These are phyloP conservation scores for Pseudocercospora eumusae DNA, from an alignment of 2,329 filamentous ascomycete genomes.

Conservation along the genomic window DNA sequence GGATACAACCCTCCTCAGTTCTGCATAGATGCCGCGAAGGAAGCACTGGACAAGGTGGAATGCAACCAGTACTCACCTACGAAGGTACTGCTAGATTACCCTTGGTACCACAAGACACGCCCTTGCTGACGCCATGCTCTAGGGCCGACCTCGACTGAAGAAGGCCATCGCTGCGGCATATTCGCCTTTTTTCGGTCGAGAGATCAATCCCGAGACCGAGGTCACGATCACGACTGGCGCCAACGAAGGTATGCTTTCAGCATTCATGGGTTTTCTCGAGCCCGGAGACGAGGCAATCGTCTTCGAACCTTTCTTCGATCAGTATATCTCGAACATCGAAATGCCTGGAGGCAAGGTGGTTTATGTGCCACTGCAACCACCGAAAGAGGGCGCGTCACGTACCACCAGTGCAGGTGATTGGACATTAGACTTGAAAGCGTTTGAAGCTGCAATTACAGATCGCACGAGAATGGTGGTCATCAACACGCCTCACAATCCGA, in stretches of 20 bases:
- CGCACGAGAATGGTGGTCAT: conserved; percentile 96
- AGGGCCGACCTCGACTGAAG: conserved; percentile 83
- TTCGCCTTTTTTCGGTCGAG: conserved; percentile 80
- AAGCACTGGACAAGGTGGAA: conserved; percentile 84
- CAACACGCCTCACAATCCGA: conserved; percentile 88
- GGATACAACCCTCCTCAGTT: conserved; percentile 94
- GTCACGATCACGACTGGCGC: conserved; percentile 92
- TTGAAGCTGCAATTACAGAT: conserved; percentile 77
- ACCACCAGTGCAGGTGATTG: conserved; percentile 87
- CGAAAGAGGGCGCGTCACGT: conserved; percentile 72
- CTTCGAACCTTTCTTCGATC: conserved; percentile 98
- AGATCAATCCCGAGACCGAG: conserved; percentile 84
- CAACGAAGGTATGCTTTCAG: conserved; percentile 92
- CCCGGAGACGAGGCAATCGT: conserved; percentile 94
- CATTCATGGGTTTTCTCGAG: conserved; percentile 97
- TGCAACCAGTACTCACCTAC: conserved; percentile 99
- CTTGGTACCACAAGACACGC: background rate
- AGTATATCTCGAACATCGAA: conserved; percentile 98
- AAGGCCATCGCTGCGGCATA: conserved; percentile 94
- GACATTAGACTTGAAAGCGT: conserved; percentile 79
- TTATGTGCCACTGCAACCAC: conserved; percentile 93
- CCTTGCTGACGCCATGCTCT: conserved; percentile 24
- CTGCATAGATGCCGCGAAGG: conserved; percentile 86
- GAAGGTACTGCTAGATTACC: conserved; percentile 54
- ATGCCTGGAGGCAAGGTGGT: conserved; percentile 95